phyloP scores from a whole-genome alignment of 257 asterid species.

The Solanum paucissectum region DNA sequence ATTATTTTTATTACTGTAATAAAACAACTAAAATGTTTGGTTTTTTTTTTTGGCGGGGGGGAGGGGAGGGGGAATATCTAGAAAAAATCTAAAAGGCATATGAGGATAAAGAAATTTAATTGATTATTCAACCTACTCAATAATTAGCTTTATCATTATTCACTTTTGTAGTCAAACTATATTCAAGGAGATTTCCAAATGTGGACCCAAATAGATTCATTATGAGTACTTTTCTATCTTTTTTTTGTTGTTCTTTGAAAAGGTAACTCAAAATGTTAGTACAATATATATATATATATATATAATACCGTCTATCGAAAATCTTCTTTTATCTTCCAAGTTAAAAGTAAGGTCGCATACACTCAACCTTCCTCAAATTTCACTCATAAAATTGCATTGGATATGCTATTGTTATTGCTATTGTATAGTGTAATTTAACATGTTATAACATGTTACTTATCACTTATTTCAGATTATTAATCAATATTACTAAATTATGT shows the following conservation, averaged over 20 bases:
- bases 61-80: too few relatives aligned
- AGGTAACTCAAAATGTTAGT: neutral
- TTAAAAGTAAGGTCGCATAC: neutral
- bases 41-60: too few relatives aligned
- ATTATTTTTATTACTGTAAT: neutral
- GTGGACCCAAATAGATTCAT: neutral
- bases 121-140: neutral
- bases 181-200: neutral
- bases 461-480: neutral
- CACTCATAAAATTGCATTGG: too few relatives aligned
- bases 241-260: neutral
- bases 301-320: too few relatives aligned
- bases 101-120: neutral
- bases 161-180: neutral
- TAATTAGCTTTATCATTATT: neutral
- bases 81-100: neutral
- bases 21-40: neutral
- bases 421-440: neutral
- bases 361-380: neutral
- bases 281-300: neutral
- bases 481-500: neutral
- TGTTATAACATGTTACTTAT: too few relatives aligned
- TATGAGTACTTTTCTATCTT: neutral
- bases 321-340: neutral
- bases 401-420: rapidly evolving